A percentile compares a stretch with the other conserved stretches of the same genome.
These are phyloP conservation scores for Globisporangium irregulare DNA, from an alignment of 352 stramenopile genomes.

Conservation along the genomic window DNA sequence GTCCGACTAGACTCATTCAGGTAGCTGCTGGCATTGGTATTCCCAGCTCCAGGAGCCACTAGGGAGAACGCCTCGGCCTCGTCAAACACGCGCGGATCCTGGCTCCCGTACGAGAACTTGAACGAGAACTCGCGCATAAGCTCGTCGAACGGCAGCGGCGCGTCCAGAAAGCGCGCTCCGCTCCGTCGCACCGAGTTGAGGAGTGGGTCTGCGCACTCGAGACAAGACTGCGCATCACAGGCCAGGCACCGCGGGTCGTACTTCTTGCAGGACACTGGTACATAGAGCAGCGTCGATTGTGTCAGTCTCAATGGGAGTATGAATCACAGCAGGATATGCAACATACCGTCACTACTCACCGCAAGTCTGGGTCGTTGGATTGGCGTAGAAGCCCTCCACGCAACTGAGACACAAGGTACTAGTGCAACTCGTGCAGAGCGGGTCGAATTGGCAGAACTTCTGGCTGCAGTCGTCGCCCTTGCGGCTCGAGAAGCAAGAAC, in stretches of 20 bases:
- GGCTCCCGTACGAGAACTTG: slow-evolving; percentile 89
- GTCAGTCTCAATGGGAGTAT: not conserved
- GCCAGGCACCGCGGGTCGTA: slow-evolving; percentile 91
- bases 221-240: slow-evolving; percentile 75
- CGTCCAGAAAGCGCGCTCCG: slow-evolving; percentile 63
- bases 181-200: slow-evolving; percentile 91
- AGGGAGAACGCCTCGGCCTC: slow-evolving; percentile 87
- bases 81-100: slow-evolving; percentile 89
- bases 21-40: slow-evolving; percentile 6
- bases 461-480: slow-evolving; percentile 81
- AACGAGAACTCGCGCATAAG: slow-evolving; percentile 86
- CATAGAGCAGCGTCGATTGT: not conserved
- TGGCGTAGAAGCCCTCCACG: slow-evolving; percentile 83
- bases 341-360: slow-evolving; percentile 21
- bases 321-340: not conserved
- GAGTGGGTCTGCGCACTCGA: slow-evolving; percentile 88
- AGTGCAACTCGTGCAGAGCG: slow-evolving; percentile 88
- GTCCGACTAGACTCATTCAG: slow-evolving; percentile 57
- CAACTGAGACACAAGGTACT: slow-evolving; percentile 79
- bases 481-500: slow-evolving; percentile 69
- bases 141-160: slow-evolving; percentile 88
- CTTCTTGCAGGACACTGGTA: slow-evolving; percentile 67
- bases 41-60: not conserved
- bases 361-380: slow-evolving; percentile 62
- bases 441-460: slow-evolving; percentile 67